phyloP scores from a whole-genome alignment of 176 grass and related monocot species.

The Themeda triandra region DNA sequence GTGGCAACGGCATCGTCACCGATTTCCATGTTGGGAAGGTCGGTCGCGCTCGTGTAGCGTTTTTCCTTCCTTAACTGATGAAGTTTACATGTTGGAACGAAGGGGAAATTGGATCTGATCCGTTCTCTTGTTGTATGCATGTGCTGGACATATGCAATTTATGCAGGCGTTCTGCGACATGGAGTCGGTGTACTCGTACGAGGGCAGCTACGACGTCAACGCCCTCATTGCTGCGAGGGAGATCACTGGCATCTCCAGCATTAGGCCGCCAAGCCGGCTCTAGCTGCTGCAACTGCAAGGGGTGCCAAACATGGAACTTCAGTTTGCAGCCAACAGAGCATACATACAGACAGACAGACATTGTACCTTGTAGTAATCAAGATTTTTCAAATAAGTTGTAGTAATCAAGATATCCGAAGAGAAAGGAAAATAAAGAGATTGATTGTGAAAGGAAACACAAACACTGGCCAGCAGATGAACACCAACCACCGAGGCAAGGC shows the following conservation, averaged over 20 bases:
- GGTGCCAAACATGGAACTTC: too few species aligned
- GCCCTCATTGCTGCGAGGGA: conserved; percentile 47
- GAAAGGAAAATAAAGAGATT: too few species aligned
- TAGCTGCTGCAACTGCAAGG: not conserved
- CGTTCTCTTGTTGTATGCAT: not conserved
- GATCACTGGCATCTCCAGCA: conserved; percentile 57
- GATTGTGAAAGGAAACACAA: too few species aligned
- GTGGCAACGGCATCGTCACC: conserved; percentile 61
- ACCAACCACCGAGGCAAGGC: too few species aligned
- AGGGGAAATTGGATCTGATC: not conserved
- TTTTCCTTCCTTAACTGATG: not conserved
- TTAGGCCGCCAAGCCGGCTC: conserved; percentile 34
- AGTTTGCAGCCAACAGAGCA: too few species aligned
- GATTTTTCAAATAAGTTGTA: too few species aligned
- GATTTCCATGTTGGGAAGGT: conserved; percentile 58
- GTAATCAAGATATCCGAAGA: too few species aligned
- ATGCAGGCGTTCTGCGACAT: conserved; percentile 61
- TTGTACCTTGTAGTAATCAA: too few species aligned
- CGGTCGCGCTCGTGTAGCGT: too few species aligned
- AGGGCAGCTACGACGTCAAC: conserved; percentile 65
- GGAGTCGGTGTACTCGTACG: conserved; percentile 59
- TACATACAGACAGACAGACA: too few species aligned
- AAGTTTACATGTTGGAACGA: not conserved
- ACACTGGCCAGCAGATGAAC: too few species aligned
- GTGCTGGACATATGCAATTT: not conserved